Percentiles rank a stretch among this genome's conserved stretches.
Conservation (phyloP, 331 rosid species). For the Malus hybrid region DNA sequence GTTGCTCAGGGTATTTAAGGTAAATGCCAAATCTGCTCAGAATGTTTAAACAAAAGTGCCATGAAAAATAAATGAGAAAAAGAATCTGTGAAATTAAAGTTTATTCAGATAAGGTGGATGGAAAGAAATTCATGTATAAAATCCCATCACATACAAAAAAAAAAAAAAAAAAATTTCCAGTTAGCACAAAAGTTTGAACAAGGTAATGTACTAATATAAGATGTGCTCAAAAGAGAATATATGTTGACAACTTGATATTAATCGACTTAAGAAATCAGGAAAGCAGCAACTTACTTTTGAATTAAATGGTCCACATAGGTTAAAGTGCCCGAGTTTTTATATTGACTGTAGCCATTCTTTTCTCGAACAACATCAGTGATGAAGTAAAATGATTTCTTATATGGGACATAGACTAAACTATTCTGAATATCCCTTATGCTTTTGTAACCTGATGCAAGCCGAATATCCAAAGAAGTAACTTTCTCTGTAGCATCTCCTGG, state of each 20-base stretch:
- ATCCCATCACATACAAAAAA: background rate
- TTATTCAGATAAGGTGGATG: background rate
- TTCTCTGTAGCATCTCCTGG: conserved; percentile 23
- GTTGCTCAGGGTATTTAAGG: conserved; percentile 71
- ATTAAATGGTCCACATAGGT: conserved; percentile 44
- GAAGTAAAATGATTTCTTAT: conserved; percentile 47
- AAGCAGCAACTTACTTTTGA: conserved; percentile 42
- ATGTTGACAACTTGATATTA: conserved; percentile 2
- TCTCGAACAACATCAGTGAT: conserved; percentile 32
- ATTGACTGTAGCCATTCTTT: conserved; percentile 58
- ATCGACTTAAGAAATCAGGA: background rate
- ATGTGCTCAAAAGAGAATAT: conserved; percentile 3
- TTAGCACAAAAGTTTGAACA: conserved; percentile 6
- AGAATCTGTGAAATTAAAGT: background rate
- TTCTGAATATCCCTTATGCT: conserved; percentile 51
- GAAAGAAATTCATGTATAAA: background rate
- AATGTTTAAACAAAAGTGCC: conserved; percentile 10
- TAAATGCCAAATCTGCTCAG: conserved; percentile 56
- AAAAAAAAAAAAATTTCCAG: background rate
- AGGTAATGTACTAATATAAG: background rate
- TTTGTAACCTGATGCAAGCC: conserved; percentile 61
- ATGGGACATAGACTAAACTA: conserved; percentile 69
- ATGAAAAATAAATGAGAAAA: background rate
- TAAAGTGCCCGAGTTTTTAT: conserved; percentile 27
- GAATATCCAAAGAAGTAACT: conserved; percentile 10